Conservation (phyloP, 345 rosid genomes). For the Boechera divaricarpa region DNA sequence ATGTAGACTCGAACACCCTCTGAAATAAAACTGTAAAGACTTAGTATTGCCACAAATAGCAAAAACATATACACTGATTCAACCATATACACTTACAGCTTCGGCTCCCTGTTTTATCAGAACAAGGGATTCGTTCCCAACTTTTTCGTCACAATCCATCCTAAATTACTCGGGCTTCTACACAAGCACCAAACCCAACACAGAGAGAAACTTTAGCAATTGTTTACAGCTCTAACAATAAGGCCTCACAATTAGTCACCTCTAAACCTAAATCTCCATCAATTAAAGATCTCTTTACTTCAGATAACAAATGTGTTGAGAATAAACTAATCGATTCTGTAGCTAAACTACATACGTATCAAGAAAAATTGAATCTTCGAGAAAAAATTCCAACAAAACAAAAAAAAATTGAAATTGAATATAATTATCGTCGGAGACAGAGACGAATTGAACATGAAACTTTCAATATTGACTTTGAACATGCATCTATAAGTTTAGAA, state of each 20-base stretch:
- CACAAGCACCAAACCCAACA: slow-evolving; percentile 24
- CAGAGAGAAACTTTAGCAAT: background rate
- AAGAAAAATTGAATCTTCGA: background rate
- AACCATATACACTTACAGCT: slow-evolving; percentile 55
- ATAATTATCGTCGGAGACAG: background rate
- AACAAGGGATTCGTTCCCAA: slow-evolving; percentile 47
- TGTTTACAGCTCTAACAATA: background rate
- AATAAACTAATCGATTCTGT: too few species aligned
- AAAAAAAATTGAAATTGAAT: background rate
- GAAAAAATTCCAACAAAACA: too few species aligned
- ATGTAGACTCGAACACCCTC: slow-evolving; percentile 83
- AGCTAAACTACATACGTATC: too few species aligned
- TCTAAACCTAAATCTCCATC: background rate
- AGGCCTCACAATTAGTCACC: background rate
- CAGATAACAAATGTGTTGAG: background rate
- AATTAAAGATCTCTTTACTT: background rate
- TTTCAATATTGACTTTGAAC: too few species aligned
- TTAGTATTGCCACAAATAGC: background rate
- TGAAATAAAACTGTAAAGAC: slow-evolving; percentile 40
- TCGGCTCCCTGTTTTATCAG: slow-evolving; percentile 85
- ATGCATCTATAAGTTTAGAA: too few species aligned
- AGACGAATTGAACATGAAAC: background rate
- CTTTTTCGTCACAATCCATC: slow-evolving; percentile 47
- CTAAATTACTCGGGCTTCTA: background rate
- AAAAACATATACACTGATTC: background rate